phyloP scores from a whole-genome alignment of 2,329 filamentous ascomycete genomes.

The Colletotrichum sublineola region DNA sequence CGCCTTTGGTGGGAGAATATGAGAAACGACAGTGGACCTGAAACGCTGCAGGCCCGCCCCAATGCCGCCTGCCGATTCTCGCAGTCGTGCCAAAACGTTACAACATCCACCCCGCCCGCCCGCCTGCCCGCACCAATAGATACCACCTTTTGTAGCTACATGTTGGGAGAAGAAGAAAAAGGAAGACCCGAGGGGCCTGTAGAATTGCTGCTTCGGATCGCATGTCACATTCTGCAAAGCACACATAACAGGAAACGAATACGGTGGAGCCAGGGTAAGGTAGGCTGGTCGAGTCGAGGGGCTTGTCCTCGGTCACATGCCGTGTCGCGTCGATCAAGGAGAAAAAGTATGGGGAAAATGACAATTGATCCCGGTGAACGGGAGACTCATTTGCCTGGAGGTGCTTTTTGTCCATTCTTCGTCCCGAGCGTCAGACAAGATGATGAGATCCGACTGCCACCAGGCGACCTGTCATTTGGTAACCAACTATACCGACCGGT shows the following conservation, averaged over 20 bases:
- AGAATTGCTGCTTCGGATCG: not conserved
- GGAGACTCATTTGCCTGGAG: not conserved
- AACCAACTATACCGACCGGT: not conserved
- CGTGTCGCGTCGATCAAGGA: not conserved
- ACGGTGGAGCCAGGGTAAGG: not conserved
- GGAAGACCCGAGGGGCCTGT: not conserved
- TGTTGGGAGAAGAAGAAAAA: not conserved
- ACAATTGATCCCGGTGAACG: not conserved
- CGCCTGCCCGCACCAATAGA: too few relatives aligned
- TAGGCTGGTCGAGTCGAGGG: not conserved
- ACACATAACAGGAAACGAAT: not conserved
- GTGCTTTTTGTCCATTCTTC: not conserved
- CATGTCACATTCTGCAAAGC: not conserved
- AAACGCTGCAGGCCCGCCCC: too few relatives aligned
- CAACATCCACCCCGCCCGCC: too few relatives aligned
- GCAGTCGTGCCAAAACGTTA: too few relatives aligned
- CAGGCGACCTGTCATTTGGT: not conserved
- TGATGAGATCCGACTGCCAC: not conserved
- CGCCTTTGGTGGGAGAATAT: too few relatives aligned
- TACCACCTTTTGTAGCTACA: not conserved
- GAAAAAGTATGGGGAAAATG: not conserved
- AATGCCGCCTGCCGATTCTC: too few relatives aligned
- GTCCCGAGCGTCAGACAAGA: not conserved
- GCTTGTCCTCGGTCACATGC: not conserved
- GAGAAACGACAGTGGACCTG: too few relatives aligned